Percentiles rank a stretch among this genome's conserved stretches.
These are phyloP conservation scores for Monosporascus sp. DNA, from an alignment of 2,329 filamentous ascomycete genomes.

Conservation along the genomic window DNA sequence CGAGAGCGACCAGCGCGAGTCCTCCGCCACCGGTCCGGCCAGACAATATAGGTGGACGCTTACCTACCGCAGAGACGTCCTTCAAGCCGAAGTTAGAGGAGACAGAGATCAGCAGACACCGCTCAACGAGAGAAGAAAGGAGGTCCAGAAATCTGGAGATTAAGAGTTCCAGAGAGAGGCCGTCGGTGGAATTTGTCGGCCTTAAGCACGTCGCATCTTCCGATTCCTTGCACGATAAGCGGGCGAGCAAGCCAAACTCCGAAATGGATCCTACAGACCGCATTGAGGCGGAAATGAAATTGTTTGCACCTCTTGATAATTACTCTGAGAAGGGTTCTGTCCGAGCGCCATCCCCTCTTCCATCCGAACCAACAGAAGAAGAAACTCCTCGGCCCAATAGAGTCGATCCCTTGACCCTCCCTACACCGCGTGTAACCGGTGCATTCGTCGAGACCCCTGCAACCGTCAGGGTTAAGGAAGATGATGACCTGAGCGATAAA, in stretches of 20 bases:
- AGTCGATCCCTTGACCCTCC: constrained; percentile 41
- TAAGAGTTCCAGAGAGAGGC: constrained; percentile 27
- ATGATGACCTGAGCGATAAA: constrained; percentile 9
- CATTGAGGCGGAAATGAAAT: constrained; percentile 50
- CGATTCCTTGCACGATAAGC: constrained; percentile 45
- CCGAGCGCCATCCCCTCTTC: constrained; percentile 43
- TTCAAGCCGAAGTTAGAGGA: constrained; percentile 8
- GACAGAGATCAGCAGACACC: constrained; percentile 12
- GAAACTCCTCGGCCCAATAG: constrained; percentile 44
- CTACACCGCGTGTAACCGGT: constrained; percentile 49
- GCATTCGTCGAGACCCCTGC: constrained; percentile 54
- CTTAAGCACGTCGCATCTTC: constrained; percentile 38
- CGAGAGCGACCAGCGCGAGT: constrained; percentile 42
- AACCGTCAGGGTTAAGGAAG: constrained; percentile 30
- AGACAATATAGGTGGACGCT: constrained; percentile 10
- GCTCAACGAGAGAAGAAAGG: constrained; percentile 14
- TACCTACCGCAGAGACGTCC: constrained; percentile 3
- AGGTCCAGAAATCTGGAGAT: constrained; percentile 15
- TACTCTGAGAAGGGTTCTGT: constrained; percentile 52
- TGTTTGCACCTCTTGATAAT: constrained; percentile 51
- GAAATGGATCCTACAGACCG: constrained; percentile 52
- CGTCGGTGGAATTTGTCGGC: constrained; percentile 43
- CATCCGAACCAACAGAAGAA: constrained; percentile 30
- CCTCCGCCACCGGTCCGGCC: constrained; percentile 25
- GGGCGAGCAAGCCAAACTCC: constrained; percentile 41